Percentiles rank a stretch among this genome's conserved stretches.
These are phyloP conservation scores for Ophiosphaerella narmari DNA, from an alignment of 2,329 filamentous ascomycete species.

Conservation along the genomic window DNA sequence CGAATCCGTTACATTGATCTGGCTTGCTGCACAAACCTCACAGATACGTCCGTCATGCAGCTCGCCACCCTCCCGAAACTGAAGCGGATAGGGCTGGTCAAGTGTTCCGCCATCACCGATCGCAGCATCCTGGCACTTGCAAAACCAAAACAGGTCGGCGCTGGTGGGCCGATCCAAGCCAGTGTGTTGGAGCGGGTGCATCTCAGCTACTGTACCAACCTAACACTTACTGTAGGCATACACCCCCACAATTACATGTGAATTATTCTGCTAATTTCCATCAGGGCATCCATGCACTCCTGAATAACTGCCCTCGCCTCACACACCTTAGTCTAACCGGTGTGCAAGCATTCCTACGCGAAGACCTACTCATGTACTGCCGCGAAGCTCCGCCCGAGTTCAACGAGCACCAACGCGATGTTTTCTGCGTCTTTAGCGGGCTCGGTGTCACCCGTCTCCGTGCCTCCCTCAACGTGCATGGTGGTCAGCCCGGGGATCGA, in stretches of 20 bases:
- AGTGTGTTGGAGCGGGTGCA: conserved; percentile 89
- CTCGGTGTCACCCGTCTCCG: conserved; percentile 78
- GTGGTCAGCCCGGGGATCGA: conserved; percentile 17
- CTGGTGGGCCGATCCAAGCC: conserved; percentile 61
- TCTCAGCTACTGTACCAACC: conserved; percentile 87
- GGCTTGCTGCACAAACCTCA: conserved; percentile 89
- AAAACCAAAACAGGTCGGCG: conserved; percentile 61
- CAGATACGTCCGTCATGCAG: conserved; percentile 82
- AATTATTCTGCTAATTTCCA: neutral
- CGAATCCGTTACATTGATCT: conserved; percentile 96
- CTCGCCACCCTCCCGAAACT: conserved; percentile 88
- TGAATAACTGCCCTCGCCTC: conserved; percentile 88
- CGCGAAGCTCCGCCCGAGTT: conserved; percentile 90
- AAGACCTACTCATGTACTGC: conserved; percentile 84
- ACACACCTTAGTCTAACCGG: conserved; percentile 95
- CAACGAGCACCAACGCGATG: conserved; percentile 89
- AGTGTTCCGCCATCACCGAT: conserved; percentile 89
- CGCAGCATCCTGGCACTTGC: conserved; percentile 85
- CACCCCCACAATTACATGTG: neutral
- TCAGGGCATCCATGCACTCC: conserved; percentile 84
- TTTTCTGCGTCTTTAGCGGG: conserved; percentile 97
- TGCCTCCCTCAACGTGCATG: conserved; percentile 69
- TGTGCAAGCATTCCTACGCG: conserved; percentile 84
- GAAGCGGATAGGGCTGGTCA: conserved; percentile 92
- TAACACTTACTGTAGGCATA: conserved; percentile 75